These are phyloP conservation scores for Vitis hybrid DNA, from an alignment of 177 flowering plant species.

Conservation along the genomic window DNA sequence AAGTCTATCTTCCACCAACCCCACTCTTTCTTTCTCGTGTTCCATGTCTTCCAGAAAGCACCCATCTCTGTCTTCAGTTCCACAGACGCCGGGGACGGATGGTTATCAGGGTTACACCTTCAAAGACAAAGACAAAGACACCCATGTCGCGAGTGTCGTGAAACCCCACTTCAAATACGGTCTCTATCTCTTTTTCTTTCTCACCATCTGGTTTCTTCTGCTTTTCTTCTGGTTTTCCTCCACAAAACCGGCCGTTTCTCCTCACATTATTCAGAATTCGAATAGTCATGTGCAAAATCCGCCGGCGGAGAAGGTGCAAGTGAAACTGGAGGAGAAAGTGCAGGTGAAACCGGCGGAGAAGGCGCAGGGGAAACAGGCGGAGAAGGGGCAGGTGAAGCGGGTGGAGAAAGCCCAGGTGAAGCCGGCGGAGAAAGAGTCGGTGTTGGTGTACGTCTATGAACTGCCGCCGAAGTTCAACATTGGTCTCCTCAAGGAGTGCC, in stretches of 20 bases:
- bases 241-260: not conserved
- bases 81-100: no score
- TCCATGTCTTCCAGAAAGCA: no score
- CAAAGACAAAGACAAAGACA: no score
- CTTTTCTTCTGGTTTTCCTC: conserved; percentile 4
- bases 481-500: conserved; percentile 49
- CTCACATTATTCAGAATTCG: not conserved
- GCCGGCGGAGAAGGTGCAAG: not conserved
- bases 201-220: conserved; percentile 13
- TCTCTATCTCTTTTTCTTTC: not conserved
- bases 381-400: not conserved
- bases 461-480: conserved; percentile 56
- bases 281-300: no score
- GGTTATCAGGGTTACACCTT: no score
- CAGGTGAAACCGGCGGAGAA: not conserved
- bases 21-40: no score
- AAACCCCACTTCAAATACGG: not conserved
- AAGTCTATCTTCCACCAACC: no score
- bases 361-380: no score
- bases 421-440: not conserved
- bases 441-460: conserved; percentile 41
- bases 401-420: not conserved
- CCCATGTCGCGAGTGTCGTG: no score
- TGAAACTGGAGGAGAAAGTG: not conserved
- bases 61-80: no score